Percentiles rank a stretch among this genome's conserved stretches.
These are phyloP conservation scores for Serpula lacrymans DNA, from an alignment of 768 basidiomycete species.

Conservation along the genomic window DNA sequence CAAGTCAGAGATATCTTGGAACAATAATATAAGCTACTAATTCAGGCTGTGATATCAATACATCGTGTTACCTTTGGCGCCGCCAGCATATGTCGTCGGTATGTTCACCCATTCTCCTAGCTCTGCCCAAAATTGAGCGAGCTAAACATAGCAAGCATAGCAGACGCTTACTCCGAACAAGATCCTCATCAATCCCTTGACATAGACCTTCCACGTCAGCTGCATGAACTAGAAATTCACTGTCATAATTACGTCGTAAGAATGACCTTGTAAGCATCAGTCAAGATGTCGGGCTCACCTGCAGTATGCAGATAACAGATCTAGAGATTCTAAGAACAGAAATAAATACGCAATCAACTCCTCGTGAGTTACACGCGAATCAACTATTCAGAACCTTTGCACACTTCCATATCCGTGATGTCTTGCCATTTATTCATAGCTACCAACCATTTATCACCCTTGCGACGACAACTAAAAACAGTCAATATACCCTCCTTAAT, in stretches of 20 bases:
- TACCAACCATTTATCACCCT: constrained; percentile 79
- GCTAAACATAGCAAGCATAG: not conserved
- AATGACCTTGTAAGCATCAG: too few relatives aligned
- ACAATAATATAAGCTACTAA: constrained; percentile 5
- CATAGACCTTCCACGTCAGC: constrained; percentile 99
- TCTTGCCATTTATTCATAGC: constrained; percentile 99
- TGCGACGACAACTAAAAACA: constrained; percentile 70
- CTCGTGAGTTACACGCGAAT: not conserved
- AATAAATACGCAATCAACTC: not conserved
- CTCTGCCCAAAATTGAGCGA: constrained; percentile 39
- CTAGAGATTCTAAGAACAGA: constrained; percentile 61
- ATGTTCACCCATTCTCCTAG: constrained; percentile 90
- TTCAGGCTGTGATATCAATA: not conserved
- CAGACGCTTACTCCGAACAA: constrained; percentile 65
- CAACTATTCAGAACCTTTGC: constrained; percentile 44
- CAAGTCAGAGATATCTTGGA: constrained; percentile 74
- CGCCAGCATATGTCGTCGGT: constrained; percentile 96
- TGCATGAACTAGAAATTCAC: constrained; percentile 94
- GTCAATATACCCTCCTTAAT: constrained; percentile 1
- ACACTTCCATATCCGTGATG: constrained; percentile 91
- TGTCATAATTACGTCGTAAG: constrained; percentile 25
- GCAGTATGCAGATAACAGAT: constrained; percentile 75
- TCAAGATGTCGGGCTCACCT: constrained; percentile 45
- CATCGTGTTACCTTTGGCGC: constrained; percentile 84
- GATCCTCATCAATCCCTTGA: constrained; percentile 88